Evolutionary conservation across 495 filamentous ascomycete genomes (phyloP).

Genomic region (Geoglossum glabrum): DNA sequence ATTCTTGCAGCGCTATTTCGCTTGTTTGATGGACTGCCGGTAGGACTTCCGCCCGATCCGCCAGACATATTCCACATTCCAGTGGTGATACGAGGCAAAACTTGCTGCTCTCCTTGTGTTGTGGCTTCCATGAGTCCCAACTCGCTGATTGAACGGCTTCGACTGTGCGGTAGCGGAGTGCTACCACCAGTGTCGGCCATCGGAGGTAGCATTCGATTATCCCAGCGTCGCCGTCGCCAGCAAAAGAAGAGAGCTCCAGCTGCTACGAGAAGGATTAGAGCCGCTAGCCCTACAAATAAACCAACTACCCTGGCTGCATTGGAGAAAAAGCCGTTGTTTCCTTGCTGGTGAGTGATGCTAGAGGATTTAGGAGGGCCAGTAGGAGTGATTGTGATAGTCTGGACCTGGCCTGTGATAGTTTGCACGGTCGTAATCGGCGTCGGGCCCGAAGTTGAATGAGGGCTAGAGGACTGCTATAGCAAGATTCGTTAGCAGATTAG

Average conservation of each 20-base stretch:
- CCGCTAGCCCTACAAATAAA: slow-evolving; percentile 25
- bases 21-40: neutral
- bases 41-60: neutral
- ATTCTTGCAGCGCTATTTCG: slow-evolving; percentile 15
- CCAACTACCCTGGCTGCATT: slow-evolving; percentile 32
- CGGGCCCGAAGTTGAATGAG: slow-evolving; percentile 16
- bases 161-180: slow-evolving; percentile 17
- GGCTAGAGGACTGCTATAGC: slow-evolving; percentile 4
- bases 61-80: neutral
- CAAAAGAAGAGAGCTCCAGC: slow-evolving; percentile 24
- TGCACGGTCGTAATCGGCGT: slow-evolving; percentile 26
- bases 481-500: slow-evolving; percentile 1
- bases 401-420: slow-evolving; percentile 27
- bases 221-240: slow-evolving; percentile 21
- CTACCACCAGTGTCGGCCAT: slow-evolving; percentile 15
- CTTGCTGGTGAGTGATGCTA: slow-evolving; percentile 17
- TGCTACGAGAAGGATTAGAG: slow-evolving; percentile 16
- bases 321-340: slow-evolving; percentile 13
- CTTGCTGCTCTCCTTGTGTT: neutral
- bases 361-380: slow-evolving; percentile 11
- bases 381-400: slow-evolving; percentile 31
- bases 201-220: slow-evolving; percentile 8
- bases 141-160: slow-evolving; percentile 15
- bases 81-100: neutral
- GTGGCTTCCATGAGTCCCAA: neutral